Evolutionary conservation across 2,329 filamentous ascomycete species (phyloP).

Genomic region (Monilinia vaccinii-corymbosi): DNA sequence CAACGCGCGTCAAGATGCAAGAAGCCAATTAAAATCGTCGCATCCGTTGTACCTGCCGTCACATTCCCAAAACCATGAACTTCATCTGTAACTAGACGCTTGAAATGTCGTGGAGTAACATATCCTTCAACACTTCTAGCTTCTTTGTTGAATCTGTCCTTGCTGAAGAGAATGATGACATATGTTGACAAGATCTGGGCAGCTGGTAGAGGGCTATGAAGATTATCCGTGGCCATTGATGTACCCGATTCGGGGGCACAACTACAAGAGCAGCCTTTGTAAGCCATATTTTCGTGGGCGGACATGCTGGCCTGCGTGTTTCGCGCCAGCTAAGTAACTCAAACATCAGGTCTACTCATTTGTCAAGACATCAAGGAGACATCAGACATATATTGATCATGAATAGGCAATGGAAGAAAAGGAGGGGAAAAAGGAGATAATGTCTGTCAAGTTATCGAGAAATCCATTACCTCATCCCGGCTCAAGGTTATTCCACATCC

Average conservation of each 20-base stretch:
- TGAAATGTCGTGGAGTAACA: slow-evolving; percentile 64
- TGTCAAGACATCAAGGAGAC: too few species aligned
- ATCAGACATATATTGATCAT: too few species aligned
- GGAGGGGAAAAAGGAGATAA: too few species aligned
- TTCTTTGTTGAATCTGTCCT: slow-evolving; percentile 58
- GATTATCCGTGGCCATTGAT: slow-evolving; percentile 59
- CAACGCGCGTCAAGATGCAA: slow-evolving; percentile 66
- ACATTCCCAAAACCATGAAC: slow-evolving; percentile 75
- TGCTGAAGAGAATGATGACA: slow-evolving; percentile 73
- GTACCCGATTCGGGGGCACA: slow-evolving; percentile 72
- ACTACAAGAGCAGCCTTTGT: slow-evolving; percentile 67
- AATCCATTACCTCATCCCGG: too few species aligned
- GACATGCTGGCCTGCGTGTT: slow-evolving; percentile 32
- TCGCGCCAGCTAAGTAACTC: too few species aligned
- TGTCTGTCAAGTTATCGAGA: too few species aligned
- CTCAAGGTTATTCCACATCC: too few species aligned
- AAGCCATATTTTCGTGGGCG: slow-evolving; percentile 47
- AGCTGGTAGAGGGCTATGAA: slow-evolving; percentile 44
- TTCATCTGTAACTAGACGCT: slow-evolving; percentile 86
- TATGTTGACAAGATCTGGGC: slow-evolving; percentile 50
- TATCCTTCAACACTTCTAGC: slow-evolving; percentile 31
- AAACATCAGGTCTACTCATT: too few species aligned
- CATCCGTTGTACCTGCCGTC: slow-evolving; percentile 42
- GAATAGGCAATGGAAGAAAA: too few species aligned
- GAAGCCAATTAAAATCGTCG: slow-evolving; percentile 42